A percentile compares a stretch with the other conserved stretches of the same genome.
These are phyloP conservation scores for Trichosanthes truncata DNA, from an alignment of 306 rosid species.

Conservation along the genomic window DNA sequence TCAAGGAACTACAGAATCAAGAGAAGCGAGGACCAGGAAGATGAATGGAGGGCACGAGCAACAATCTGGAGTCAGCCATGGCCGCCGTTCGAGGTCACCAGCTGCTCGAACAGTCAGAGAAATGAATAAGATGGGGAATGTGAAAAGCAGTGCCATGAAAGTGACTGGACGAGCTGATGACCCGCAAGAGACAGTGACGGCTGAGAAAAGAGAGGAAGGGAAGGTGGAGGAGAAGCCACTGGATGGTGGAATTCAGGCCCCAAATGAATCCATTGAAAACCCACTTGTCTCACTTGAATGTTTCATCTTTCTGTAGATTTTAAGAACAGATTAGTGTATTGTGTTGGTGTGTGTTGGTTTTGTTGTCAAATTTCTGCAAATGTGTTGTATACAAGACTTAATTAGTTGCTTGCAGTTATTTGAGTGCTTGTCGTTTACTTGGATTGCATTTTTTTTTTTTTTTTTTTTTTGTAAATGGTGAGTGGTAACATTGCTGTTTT, in stretches of 20 bases:
- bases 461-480: background rate
- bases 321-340: background rate
- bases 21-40: constrained; percentile 28
- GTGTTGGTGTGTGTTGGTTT: background rate
- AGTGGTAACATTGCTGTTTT: background rate
- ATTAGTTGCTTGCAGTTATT: constrained; percentile 1
- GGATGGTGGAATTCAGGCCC: constrained; percentile 20
- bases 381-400: background rate
- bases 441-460: background rate
- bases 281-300: constrained; percentile 79
- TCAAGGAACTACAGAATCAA: constrained; percentile 30
- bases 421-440: background rate
- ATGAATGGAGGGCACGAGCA: constrained; percentile 25
- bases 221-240: constrained; percentile 17
- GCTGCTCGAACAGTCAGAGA: constrained; percentile 29
- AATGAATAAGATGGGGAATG: background rate
- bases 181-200: constrained; percentile 8
- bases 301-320: constrained; percentile 74
- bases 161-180: constrained; percentile 17
- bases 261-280: constrained; percentile 49
- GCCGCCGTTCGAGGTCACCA: constrained; percentile 54
- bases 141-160: constrained; percentile 20
- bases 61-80: constrained; percentile 21
- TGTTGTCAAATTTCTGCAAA: background rate
- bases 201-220: constrained; percentile 12